These are phyloP conservation scores for Inga leiocalycina DNA, from an alignment of 306 rosid genomes.

Conservation along the genomic window DNA sequence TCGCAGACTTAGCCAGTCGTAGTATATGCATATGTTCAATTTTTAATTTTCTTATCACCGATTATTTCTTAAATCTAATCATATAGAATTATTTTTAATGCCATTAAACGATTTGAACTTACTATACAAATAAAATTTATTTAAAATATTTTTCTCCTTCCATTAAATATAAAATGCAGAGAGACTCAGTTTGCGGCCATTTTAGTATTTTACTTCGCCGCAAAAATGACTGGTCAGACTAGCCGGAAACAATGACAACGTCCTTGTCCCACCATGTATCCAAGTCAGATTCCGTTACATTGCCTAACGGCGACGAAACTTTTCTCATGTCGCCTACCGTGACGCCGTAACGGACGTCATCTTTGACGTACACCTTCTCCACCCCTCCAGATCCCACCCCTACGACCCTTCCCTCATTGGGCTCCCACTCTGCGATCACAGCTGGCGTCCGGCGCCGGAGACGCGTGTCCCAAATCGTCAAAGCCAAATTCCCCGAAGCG, in stretches of 20 bases:
- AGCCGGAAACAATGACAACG: conserved; percentile 43
- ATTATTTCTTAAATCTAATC: background rate
- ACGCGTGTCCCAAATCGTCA: conserved; percentile 82
- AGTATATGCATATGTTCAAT: background rate
- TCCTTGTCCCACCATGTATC: conserved; percentile 74
- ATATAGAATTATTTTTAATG: background rate
- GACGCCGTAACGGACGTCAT: conserved; percentile 45
- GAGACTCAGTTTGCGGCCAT: background rate
- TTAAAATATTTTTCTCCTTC: background rate
- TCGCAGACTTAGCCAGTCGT: background rate
- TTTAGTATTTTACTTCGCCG: conserved; percentile 29
- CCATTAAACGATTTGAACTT: background rate
- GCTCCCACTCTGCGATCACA: conserved; percentile 72
- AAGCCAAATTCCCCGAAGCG: conserved; percentile 33
- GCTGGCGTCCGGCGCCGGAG: conserved; percentile 60
- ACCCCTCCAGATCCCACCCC: conserved; percentile 63
- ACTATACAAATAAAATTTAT: background rate
- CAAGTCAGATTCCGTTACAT: conserved; percentile 53
- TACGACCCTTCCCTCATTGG: conserved; percentile 52
- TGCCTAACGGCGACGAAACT: conserved; percentile 52
- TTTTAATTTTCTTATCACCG: background rate
- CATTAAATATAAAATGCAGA: background rate
- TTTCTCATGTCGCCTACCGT: conserved; percentile 80
- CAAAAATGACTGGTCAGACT: conserved; percentile 32
- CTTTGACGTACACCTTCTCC: conserved; percentile 63